phyloP scores from a whole-genome alignment of 306 rosid species.

The Elaeagnus macrophylla region DNA sequence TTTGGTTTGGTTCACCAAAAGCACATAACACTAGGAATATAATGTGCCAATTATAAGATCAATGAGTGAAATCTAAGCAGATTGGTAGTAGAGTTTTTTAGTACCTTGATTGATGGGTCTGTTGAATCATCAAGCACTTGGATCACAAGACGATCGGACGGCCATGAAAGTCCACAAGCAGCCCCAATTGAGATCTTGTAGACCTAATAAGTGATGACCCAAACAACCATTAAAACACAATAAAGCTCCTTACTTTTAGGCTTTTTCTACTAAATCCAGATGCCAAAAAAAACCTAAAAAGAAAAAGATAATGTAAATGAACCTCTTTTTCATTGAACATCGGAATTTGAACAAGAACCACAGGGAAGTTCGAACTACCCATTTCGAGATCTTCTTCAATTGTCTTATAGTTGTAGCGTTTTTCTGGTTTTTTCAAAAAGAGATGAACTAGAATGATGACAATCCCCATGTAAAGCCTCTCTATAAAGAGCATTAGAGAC shows the following conservation, averaged over 20 bases:
- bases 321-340: conserved; percentile 98
- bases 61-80: background rate
- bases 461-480: conserved; percentile 85
- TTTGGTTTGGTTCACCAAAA: background rate
- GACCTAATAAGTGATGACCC: conserved; percentile 35
- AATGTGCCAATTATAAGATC: too few species aligned
- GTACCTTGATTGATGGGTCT: conserved; percentile 79
- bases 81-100: too few species aligned
- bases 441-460: conserved; percentile 80
- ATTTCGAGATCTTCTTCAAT: conserved; percentile 67
- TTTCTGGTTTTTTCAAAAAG: conserved; percentile 88
- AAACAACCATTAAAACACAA: conserved; percentile 1
- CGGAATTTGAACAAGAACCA: conserved; percentile 94
- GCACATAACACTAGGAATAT: background rate
- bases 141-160: conserved; percentile 90
- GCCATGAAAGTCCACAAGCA: conserved; percentile 96
- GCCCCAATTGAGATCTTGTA: conserved; percentile 98
- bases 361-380: conserved; percentile 74
- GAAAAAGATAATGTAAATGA: background rate
- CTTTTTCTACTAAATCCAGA: conserved; percentile 1
- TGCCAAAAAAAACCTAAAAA: background rate
- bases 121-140: conserved; percentile 98
- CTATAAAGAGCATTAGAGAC: conserved; percentile 86
- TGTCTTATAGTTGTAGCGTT: conserved; percentile 53
- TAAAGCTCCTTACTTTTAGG: background rate